Base-by-base conservation (phyloP, 2,329 filamentous ascomycete species). In the Pyrenophora teres region DNA sequence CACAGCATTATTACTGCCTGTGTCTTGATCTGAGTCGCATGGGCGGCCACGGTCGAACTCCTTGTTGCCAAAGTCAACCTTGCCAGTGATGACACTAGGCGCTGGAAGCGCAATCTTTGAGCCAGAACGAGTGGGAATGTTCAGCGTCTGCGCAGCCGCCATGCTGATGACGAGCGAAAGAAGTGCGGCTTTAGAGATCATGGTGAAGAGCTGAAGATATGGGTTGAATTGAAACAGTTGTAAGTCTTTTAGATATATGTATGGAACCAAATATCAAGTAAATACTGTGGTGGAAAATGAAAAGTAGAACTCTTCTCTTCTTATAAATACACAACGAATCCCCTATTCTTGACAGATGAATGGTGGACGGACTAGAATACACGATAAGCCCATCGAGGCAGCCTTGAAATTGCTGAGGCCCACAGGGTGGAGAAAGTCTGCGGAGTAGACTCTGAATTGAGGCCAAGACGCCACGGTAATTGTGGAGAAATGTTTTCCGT, bases 1-100 rank as follows among this genome's bases (percentile, higher is more conserved):
- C 56, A 82, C 79, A 36, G 80, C 77, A 37, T 78, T 64, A 25
- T 47, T 39, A 30, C 60, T 63, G 16, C 62, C 62, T 40, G 62
- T 65, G 33, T 65, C 63, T 8, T 49, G 46, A 32, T 65, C 63
- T 10, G 63, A 60, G 46, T 65, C 56, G 44, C 63, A 65, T 5
- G 50, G 40, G 0, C 52, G 57, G 7, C 63, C 63, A 48, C 63
- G 61, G 38, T 63, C 60, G 21, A 62, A 65, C 46, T 65, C 63
- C 40, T 50, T 55, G 52, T 65, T 64, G 6, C 51, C 60, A 6
- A 50, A 54, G 46, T 65, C 60, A 18, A 53, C 40, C 21, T 48
- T 58, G 19, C 63, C 63, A 36, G 59, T 61, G 41, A 65, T 68
- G 40, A 40, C 38, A 23, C 57, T 64, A 10, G 69, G 61, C 21